These are phyloP conservation scores for Populus euphratica DNA, from an alignment of 345 rosid species.

Conservation along the genomic window DNA sequence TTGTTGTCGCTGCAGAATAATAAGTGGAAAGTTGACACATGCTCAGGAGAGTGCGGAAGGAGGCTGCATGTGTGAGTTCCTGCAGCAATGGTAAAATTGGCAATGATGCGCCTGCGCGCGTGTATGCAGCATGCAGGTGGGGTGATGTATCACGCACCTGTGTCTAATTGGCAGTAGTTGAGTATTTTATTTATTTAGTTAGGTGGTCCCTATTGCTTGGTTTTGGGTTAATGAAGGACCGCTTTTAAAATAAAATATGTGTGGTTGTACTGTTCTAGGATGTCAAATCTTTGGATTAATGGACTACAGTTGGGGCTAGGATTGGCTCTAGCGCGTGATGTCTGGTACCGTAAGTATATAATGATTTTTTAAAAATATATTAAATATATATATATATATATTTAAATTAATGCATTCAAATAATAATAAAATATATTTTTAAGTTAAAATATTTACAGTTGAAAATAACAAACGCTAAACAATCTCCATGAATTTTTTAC, in stretches of 20 bases:
- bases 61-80: neutral
- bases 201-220: neutral
- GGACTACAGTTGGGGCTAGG: neutral
- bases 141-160: neutral
- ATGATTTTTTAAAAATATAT: too few relatives aligned
- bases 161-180: neutral
- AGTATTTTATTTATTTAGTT: too few relatives aligned
- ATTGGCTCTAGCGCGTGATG: too few relatives aligned
- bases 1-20: too few relatives aligned
- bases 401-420: too few relatives aligned
- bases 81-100: neutral
- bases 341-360: too few relatives aligned
- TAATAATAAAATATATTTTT: too few relatives aligned
- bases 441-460: too few relatives aligned
- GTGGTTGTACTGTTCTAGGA: neutral
- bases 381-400: too few relatives aligned
- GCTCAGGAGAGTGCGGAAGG: neutral
- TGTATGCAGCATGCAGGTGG: neutral
- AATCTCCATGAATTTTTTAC: too few relatives aligned
- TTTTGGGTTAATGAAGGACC: neutral
- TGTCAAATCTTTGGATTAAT: neutral
- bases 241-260: neutral
- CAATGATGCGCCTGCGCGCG: too few relatives aligned
- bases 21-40: neutral
- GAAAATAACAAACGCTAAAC: too few relatives aligned